Percentiles rank a stretch among this genome's conserved stretches.
Conservation (phyloP, 306 rosid genomes). For the Glycine tomentella region DNA sequence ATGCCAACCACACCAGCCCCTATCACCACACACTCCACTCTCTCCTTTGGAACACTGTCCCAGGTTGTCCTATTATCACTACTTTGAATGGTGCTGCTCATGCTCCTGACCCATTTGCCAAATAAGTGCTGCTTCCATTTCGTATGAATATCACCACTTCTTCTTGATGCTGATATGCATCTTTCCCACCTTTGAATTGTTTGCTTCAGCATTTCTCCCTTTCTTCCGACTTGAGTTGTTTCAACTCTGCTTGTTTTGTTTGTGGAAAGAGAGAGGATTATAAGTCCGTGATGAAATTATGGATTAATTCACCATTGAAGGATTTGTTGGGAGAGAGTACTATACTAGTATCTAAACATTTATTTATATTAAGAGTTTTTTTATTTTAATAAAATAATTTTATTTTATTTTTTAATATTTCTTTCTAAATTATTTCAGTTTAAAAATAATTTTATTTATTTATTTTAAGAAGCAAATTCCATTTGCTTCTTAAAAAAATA, state of each 20-base stretch:
- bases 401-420: too few species aligned
- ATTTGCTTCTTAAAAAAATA: too few species aligned
- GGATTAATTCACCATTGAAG: too few species aligned
- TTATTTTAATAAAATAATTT: too few species aligned
- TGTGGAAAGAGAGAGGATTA: too few species aligned
- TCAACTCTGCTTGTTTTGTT: neutral
- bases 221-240: neutral
- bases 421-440: too few species aligned
- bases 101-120: slow-evolving; percentile 34
- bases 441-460: too few species aligned
- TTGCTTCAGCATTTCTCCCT: slow-evolving; percentile 39
- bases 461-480: too few species aligned
- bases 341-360: too few species aligned
- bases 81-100: slow-evolving; percentile 8
- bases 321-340: too few species aligned
- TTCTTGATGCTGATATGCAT: slow-evolving; percentile 32
- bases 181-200: neutral
- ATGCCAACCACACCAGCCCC: slow-evolving; percentile 96
- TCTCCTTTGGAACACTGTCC: slow-evolving; percentile 60
- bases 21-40: slow-evolving; percentile 81
- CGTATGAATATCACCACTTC: neutral
- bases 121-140: slow-evolving; percentile 31
- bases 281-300: too few species aligned
- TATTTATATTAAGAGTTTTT: too few species aligned
- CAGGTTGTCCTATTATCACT: slow-evolving; percentile 34